Base-by-base conservation (phyloP, 495 filamentous ascomycete genomes). In the Penicillium flavigenum region DNA sequence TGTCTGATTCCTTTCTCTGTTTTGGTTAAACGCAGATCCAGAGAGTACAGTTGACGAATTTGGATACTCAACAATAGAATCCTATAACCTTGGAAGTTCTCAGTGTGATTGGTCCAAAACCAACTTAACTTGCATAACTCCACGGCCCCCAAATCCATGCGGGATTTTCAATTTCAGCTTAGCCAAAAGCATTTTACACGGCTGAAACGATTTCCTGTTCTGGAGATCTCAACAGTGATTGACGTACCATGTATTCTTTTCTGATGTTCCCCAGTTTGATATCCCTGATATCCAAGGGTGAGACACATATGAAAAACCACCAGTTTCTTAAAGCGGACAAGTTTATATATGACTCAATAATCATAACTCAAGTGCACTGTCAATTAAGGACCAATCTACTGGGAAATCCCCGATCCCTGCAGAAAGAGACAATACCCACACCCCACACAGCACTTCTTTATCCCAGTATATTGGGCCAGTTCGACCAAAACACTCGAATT, bases 111-210 rank as follows among this genome's bases (percentile, higher is more conserved):
- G 50, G 50, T 27, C 38, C 32, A 51, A 29, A 16, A 0, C 17
- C 9, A 27, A 42, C 34, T 12, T 16, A 7, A n/a, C 36, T 17
- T 12, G 50, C 50, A 41, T 51, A 51, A 42, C 50, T 52, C 34
- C 50, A 52, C 16, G 53, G 53, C 53, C 53, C 53, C 53, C 53
- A 55, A 55, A 38, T 24, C 51, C 22, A 20, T 54, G 53, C 53
- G 43, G 32, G 43, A 47, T 47, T 47, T 55, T 47, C 43, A 48
- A 48, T 48, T 48, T 48, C 46, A 17, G 27, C 26, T 8, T 31
- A 32, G 36, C 36, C 16, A 39, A 7, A 39, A 17, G 17, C 36
- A 39, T 39, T 39, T n/a, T 17, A 8, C 3, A 39, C 7, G 36
- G 36, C 36, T 17, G 36, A 17, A 17, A 39, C 36, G 3, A n/a